Conservation (phyloP, 768 basidiomycete species). For the Hericium alpestre region DNA sequence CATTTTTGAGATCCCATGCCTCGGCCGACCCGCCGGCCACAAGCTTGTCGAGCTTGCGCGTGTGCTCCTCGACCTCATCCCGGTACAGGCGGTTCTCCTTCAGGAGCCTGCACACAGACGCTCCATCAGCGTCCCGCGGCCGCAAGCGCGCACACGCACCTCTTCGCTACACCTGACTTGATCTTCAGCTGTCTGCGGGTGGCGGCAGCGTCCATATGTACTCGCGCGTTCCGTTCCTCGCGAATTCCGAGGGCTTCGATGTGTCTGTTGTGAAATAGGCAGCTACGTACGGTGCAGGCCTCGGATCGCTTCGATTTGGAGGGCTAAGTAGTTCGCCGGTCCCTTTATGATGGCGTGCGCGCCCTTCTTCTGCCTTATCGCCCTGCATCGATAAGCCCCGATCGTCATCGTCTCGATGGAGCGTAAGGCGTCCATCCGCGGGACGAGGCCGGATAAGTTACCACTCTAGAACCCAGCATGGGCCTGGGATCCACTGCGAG, state of each 20-base stretch:
- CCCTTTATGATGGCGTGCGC: too few species aligned
- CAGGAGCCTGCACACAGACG: slow-evolving; percentile 16
- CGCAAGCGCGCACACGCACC: slow-evolving; percentile 30
- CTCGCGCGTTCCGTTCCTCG: not conserved
- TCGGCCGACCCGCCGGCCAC: slow-evolving; percentile 40
- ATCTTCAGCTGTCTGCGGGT: slow-evolving; percentile 63
- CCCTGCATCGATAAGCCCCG: not conserved
- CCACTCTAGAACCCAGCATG: too few species aligned
- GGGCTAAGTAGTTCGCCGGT: too few species aligned
- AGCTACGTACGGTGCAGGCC: too few species aligned
- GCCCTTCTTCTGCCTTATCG: too few species aligned
- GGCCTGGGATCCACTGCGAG: too few species aligned
- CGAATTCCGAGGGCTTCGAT: too few species aligned
- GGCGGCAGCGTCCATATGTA: not conserved
- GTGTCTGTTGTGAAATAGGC: too few species aligned
- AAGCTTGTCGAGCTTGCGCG: slow-evolving; percentile 49
- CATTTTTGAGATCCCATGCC: slow-evolving; percentile 70
- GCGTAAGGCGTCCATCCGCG: too few species aligned
- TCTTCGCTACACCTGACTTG: slow-evolving; percentile 52
- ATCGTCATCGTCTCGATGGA: not conserved
- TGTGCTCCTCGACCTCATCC: slow-evolving; percentile 51
- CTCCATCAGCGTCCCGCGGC: not conserved
- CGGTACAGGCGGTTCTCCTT: slow-evolving; percentile 62
- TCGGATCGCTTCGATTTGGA: too few species aligned
- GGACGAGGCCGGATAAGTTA: too few species aligned